These are phyloP conservation scores for Zoysia japonica DNA, from an alignment of 176 grass and related monocot species.

Conservation along the genomic window DNA sequence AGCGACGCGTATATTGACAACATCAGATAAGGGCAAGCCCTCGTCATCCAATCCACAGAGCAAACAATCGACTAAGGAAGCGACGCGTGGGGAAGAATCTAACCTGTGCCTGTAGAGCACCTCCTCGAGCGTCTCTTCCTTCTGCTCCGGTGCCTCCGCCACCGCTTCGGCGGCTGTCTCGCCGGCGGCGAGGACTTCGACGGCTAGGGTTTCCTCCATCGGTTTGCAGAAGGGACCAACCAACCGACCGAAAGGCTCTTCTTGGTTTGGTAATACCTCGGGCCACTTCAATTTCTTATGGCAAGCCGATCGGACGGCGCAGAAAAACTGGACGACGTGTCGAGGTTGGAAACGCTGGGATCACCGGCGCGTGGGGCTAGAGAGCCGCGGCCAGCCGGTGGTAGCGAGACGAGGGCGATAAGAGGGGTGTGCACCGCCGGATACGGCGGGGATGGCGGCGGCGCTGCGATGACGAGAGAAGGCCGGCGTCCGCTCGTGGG, in stretches of 20 bases:
- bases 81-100: not conserved
- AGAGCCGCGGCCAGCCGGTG: not conserved
- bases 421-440: not conserved
- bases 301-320: constrained; percentile 6
- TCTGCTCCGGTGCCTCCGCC: not conserved
- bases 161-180: not conserved
- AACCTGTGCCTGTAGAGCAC: constrained; percentile 78
- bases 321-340: not conserved
- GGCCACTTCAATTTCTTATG: not conserved
- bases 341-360: not conserved
- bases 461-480: not conserved
- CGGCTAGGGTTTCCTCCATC: constrained; percentile 72
- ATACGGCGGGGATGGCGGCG: not conserved
- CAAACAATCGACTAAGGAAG: not conserved
- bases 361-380: not conserved
- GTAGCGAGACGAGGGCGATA: not conserved
- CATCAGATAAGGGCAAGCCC: not conserved
- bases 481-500: no score
- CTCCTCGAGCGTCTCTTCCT: constrained; percentile 63
- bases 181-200: constrained; percentile 5
- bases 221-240: not conserved
- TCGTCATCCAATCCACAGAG: constrained; percentile 23
- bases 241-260: not conserved
- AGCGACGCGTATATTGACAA: not conserved
- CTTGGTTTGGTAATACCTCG: not conserved